Evolutionary conservation across 2,329 filamentous ascomycete species (phyloP).

Genomic region (Paecilomyces dactylethromorphus): DNA sequence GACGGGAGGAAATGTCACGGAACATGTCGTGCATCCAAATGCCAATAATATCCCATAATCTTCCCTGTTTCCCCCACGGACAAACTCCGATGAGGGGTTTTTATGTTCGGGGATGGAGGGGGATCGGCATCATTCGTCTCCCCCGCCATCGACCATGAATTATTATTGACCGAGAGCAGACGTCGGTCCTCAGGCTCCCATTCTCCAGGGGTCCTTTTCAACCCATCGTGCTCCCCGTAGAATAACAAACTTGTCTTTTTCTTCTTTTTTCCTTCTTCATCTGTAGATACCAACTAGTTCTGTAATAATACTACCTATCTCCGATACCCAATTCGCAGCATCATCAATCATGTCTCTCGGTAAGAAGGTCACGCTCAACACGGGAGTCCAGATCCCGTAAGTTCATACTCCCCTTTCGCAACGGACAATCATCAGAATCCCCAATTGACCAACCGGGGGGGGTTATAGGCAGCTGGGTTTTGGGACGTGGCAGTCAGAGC

Average conservation of each 20-base stretch:
- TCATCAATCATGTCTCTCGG: conserved; percentile 32
- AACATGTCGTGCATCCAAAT: no score
- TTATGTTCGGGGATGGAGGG: neutral
- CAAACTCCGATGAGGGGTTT: neutral
- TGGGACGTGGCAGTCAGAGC: conserved; percentile 35
- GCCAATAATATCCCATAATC: no score
- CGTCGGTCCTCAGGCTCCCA: neutral
- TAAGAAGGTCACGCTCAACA: conserved; percentile 32
- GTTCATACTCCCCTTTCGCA: conserved; percentile 6
- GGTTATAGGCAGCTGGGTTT: conserved; percentile 29
- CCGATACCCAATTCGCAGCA: neutral
- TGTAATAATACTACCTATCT: no score
- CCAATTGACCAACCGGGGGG: neutral
- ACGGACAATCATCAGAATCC: neutral
- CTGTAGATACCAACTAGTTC: neutral
- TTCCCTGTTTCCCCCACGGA: neutral
- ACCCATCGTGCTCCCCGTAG: neutral
- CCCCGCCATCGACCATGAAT: neutral
- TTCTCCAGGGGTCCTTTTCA: neutral
- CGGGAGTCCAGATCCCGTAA: conserved; percentile 32
- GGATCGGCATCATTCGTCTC: neutral
- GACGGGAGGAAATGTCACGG: neutral
- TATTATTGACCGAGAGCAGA: neutral
- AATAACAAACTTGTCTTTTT: neutral
- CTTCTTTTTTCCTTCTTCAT: neutral